Base-by-base conservation (phyloP, 345 rosid genomes). In the Murraya paniculata region DNA sequence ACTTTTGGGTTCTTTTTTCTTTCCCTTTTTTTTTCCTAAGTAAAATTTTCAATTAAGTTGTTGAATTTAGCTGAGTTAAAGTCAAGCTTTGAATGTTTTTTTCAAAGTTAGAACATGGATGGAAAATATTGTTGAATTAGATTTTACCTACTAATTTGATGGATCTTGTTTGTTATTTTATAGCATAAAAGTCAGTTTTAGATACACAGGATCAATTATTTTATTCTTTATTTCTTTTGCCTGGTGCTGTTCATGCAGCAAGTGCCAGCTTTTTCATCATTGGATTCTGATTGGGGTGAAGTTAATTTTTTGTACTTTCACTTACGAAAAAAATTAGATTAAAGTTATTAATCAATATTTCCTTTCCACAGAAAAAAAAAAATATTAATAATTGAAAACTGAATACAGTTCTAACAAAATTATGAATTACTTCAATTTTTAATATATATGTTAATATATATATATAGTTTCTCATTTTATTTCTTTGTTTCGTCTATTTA, bases 211-310 rank as follows among this genome's bases (percentile, higher is more conserved):
- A 31, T 24, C 31, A 19, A 31, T 21, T 35, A n/a, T 57, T 57
- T 72, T 72, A 33, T 57, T 58, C 48, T 57, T 35, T 48, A 57
- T 58, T 57, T 58, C 22, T 58, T 57, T n/a, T 72, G 50, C 35
- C 65, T 72, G 65, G 19, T 57, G 10, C 31, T 33, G 10, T 3
- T 72, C 64, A 33, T 33, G 75, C 64, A 56, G 48, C 35, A 11
- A 11, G 16, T 13, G 50, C 0, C 3, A 0, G 6, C 65, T 14
- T 35, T 57, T 7, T 22, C 68, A 45, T 61, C 11, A 62, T 39
- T 74, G 69, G 41, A 61, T 60, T 73, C 57, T 73, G 56, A 73
- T 73, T 60, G 31, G 14, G 16, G 67, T 72, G 3, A 35, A 33
- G 27, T 27, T 56, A 56, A 6, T 38, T 38, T 2, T 1, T 21